Evolutionary conservation across 306 rosid genomes (phyloP).

Genomic region (Sphenostylis stenocarpa): DNA sequence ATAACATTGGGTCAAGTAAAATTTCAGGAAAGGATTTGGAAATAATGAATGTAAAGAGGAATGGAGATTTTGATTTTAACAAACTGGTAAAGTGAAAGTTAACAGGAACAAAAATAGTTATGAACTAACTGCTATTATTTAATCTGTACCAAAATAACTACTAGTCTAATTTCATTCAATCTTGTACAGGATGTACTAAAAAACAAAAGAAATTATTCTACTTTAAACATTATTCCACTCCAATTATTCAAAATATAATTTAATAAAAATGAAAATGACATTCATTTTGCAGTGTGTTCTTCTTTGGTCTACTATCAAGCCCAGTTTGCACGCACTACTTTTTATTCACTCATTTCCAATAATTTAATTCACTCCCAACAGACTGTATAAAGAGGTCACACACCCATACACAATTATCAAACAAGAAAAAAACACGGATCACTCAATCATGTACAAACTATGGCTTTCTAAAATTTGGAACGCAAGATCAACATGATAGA

Average conservation of each 20-base stretch:
- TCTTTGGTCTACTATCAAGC: background rate
- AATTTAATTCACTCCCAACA: constrained; percentile 1
- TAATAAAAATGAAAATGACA: background rate
- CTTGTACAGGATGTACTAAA: too few relatives aligned
- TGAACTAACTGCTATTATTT: background rate
- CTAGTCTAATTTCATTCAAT: background rate
- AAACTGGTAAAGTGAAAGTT: background rate
- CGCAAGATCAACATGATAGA: background rate
- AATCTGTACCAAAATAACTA: background rate
- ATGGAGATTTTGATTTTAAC: background rate
- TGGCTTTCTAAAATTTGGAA: background rate
- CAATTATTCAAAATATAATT: background rate
- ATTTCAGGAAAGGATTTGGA: background rate
- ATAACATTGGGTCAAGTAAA: background rate
- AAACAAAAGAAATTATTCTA: too few relatives aligned
- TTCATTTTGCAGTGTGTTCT: background rate
- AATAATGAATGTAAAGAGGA: background rate
- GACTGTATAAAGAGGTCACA: background rate
- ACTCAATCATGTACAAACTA: background rate
- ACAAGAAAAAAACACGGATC: background rate
- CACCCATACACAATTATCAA: background rate
- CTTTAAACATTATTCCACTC: background rate
- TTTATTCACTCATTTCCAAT: background rate
- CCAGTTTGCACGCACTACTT: background rate
- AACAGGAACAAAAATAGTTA: background rate